phyloP scores from a whole-genome alignment of 768 basidiomycete species.

The Rossbeevera mucosa region DNA sequence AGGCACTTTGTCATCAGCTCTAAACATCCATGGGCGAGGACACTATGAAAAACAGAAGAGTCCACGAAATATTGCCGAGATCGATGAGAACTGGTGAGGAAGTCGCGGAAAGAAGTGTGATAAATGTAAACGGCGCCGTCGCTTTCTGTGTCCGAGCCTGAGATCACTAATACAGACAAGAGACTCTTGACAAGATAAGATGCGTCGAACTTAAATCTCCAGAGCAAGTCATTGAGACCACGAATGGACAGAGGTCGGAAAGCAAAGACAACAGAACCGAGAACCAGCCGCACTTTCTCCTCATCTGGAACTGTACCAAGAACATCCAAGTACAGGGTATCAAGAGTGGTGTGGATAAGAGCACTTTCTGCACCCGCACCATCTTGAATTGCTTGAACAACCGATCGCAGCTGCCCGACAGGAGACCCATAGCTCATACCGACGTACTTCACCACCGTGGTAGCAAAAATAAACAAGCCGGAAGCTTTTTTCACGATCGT shows the following conservation, averaged over 20 bases:
- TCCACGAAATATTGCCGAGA: conserved; percentile 16
- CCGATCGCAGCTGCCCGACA: conserved; percentile 4
- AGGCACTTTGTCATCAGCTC: conserved; percentile 16
- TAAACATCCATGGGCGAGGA: conserved; percentile 13
- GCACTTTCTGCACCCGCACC: conserved; percentile 1
- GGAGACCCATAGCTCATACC: conserved; percentile 10
- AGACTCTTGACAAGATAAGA: conserved; percentile 10
- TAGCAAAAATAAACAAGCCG: conserved; percentile 28
- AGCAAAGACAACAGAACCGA: conserved; percentile 14
- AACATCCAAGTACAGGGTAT: conserved; percentile 14
- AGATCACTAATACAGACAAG: conserved; percentile 13
- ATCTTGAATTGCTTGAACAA: conserved; percentile 8
- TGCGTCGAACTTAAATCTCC: conserved; percentile 4
- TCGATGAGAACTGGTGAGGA: conserved; percentile 13
- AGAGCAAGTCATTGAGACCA: conserved; percentile 12
- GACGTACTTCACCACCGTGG: conserved; percentile 26
- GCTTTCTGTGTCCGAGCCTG: conserved; percentile 1
- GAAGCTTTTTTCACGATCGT: conserved; percentile 15
- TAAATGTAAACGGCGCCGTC: conserved; percentile 15
- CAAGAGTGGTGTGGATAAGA: conserved; percentile 11
- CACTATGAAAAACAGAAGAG: conserved; percentile 6
- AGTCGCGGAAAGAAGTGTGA: conserved; percentile 22
- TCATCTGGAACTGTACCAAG: conserved; percentile 7
- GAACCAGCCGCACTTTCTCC: conserved; percentile 7
- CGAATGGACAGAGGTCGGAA: conserved; percentile 11